These are phyloP conservation scores for Aspergillus ellipticus DNA, from an alignment of 495 filamentous ascomycete genomes.

Conservation along the genomic window DNA sequence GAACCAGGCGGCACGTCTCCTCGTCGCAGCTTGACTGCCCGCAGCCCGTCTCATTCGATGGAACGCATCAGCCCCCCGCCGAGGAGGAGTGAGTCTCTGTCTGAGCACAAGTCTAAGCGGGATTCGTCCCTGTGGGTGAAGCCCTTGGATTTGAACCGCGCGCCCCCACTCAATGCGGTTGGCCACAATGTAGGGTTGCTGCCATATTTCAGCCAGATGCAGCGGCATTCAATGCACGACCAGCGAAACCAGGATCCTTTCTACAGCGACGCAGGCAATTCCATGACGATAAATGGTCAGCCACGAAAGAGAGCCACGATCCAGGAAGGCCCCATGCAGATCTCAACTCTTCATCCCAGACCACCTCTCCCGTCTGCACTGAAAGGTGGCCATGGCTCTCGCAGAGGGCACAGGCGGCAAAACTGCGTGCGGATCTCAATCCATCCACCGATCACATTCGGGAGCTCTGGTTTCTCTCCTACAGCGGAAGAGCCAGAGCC, in stretches of 20 bases:
- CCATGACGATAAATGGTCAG: not conserved
- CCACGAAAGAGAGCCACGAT: conserved; percentile 8
- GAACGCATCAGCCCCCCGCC: conserved; percentile 27
- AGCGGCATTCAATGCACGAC: conserved; percentile 26
- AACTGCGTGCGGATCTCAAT: conserved; percentile 51
- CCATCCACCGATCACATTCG: conserved; percentile 39
- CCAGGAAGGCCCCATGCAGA: conserved; percentile 25
- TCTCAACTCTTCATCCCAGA: conserved; percentile 19
- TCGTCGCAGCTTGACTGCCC: conserved; percentile 40
- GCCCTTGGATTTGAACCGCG: conserved; percentile 12
- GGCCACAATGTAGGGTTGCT: conserved; percentile 21
- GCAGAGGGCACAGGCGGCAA: conserved; percentile 45
- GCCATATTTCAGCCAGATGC: conserved; percentile 28
- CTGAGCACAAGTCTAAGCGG: conserved; percentile 20
- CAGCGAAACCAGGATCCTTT: conserved; percentile 31
- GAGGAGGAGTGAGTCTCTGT: conserved; percentile 37
- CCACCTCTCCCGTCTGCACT: conserved; percentile 34
- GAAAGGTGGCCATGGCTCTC: conserved; percentile 32
- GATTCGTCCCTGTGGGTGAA: conserved; percentile 9
- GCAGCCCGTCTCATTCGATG: conserved; percentile 24
- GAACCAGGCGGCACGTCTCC: conserved; percentile 28
- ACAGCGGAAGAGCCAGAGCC: conserved; percentile 35
- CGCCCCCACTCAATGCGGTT: conserved; percentile 11
- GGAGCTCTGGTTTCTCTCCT: conserved; percentile 32
- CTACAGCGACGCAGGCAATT: conserved; percentile 16